Evolutionary conservation across 352 stramenopile species (phyloP).

Genomic region (Pythium phragmiticola): DNA sequence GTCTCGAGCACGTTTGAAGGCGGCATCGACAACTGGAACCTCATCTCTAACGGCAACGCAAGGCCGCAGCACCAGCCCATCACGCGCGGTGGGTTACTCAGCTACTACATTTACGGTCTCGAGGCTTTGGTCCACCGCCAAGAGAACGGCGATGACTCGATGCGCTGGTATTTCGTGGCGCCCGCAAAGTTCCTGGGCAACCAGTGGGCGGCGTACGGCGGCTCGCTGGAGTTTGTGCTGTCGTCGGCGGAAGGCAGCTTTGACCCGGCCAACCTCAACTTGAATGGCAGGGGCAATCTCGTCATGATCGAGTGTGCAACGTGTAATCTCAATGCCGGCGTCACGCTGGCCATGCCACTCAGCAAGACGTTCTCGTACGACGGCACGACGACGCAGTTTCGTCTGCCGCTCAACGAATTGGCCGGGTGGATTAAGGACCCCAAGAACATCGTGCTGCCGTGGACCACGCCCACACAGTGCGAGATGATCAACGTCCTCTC

Average conservation of each 20-base stretch:
- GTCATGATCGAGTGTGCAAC: constrained; percentile 86
- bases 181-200: constrained; percentile 87
- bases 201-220: constrained; percentile 87
- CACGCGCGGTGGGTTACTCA: constrained; percentile 69
- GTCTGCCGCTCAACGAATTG: constrained; percentile 73
- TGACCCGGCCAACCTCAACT: constrained; percentile 74
- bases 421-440: constrained; percentile 90
- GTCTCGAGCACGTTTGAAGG: constrained; percentile 85
- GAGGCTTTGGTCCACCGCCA: constrained; percentile 66
- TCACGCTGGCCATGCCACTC: constrained; percentile 86
- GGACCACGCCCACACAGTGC: constrained; percentile 70
- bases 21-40: constrained; percentile 73
- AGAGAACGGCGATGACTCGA: constrained; percentile 64
- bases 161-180: constrained; percentile 88
- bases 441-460: constrained; percentile 85
- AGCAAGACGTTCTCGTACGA: constrained; percentile 76
- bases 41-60: constrained; percentile 61
- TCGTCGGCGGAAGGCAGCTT: constrained; percentile 90
- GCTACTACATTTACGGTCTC: constrained; percentile 88
- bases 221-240: constrained; percentile 87
- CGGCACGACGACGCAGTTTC: constrained; percentile 79
- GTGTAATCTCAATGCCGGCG: constrained; percentile 77
- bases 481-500: constrained; percentile 89
- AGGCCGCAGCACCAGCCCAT: constrained; percentile 54
- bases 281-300: constrained; percentile 54